These are phyloP conservation scores for Proliferodiscus dingleyae DNA, from an alignment of 2,329 filamentous ascomycete species.

Conservation along the genomic window DNA sequence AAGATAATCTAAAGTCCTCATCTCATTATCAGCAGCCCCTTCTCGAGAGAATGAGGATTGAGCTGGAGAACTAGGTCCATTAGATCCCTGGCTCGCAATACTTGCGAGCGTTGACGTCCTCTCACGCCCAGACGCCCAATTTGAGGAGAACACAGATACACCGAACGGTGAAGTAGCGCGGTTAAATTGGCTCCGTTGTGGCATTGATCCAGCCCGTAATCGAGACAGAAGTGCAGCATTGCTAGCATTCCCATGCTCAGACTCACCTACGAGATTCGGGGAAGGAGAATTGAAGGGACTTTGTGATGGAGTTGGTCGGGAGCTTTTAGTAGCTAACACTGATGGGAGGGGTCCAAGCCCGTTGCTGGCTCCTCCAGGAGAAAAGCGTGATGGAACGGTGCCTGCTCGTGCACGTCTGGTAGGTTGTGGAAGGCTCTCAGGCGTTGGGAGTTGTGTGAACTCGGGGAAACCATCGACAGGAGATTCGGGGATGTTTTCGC, in stretches of 20 bases:
- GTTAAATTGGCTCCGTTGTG: conserved; percentile 70
- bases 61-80: conserved; percentile 80
- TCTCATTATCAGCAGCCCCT: conserved; percentile 77
- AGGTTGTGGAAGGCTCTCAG: conserved; percentile 61
- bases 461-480: conserved; percentile 94
- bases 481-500: conserved; percentile 96
- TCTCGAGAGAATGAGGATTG: conserved; percentile 84
- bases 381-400: conserved; percentile 93
- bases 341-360: conserved; percentile 42
- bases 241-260: conserved; percentile 40
- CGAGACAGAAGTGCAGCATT: conserved; percentile 76
- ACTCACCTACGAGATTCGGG: conserved; percentile 46
- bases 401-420: conserved; percentile 78
- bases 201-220: conserved; percentile 88
- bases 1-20: conserved; percentile 91
- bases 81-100: conserved; percentile 82
- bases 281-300: conserved; percentile 76
- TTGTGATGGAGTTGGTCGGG: conserved; percentile 78
- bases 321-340: conserved; percentile 66
- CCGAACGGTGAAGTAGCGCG: conserved; percentile 68
- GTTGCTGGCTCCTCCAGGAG: conserved; percentile 64
- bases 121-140: conserved; percentile 77
- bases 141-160: conserved; percentile 80
- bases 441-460: conserved; percentile 67
- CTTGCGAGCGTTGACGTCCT: conserved; percentile 79